These are phyloP conservation scores for Termitomyces sp. DNA, from an alignment of 768 basidiomycete genomes.

Conservation along the genomic window DNA sequence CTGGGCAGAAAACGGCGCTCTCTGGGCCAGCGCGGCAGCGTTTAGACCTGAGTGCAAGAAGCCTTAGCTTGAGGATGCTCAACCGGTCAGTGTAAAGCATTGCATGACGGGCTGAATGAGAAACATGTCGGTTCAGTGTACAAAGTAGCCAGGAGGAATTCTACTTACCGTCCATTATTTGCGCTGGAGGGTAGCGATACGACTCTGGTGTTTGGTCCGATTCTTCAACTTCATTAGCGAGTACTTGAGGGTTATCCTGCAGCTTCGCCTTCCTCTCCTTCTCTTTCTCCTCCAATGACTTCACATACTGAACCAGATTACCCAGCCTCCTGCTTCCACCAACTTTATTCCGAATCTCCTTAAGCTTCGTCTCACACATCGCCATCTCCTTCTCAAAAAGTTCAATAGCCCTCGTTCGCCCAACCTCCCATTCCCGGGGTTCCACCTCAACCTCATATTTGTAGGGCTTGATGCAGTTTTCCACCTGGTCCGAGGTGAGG, in stretches of 20 bases:
- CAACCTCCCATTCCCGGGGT: constrained; percentile 86
- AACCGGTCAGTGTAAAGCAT: constrained; percentile 84
- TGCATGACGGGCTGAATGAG: constrained; percentile 78
- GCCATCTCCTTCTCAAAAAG: constrained; percentile 81
- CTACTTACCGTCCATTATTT: constrained; percentile 84
- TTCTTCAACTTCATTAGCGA: constrained; percentile 27
- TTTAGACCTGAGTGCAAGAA: constrained; percentile 83
- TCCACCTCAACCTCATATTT: constrained; percentile 99
- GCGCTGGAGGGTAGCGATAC: constrained; percentile 89
- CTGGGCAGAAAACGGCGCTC: constrained; percentile 89
- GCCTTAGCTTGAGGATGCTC: constrained; percentile 79
- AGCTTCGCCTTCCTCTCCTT: constrained; percentile 57
- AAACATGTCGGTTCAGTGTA: constrained; percentile 14
- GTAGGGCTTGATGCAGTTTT: constrained; percentile 99
- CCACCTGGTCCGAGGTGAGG: constrained; percentile 96
- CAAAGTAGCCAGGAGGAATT: not conserved
- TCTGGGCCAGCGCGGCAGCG: constrained; percentile 88
- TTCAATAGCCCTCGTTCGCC: constrained; percentile 70
- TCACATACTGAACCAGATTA: constrained; percentile 78
- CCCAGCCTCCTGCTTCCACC: constrained; percentile 83
- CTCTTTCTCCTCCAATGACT: constrained; percentile 74
- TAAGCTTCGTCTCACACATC: constrained; percentile 85
- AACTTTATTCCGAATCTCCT: constrained; percentile 83
- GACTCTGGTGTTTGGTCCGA: constrained; percentile 53
- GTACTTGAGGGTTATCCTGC: constrained; percentile 35